phyloP scores from a whole-genome alignment of 495 filamentous ascomycete species.

The Viridothelium virens region DNA sequence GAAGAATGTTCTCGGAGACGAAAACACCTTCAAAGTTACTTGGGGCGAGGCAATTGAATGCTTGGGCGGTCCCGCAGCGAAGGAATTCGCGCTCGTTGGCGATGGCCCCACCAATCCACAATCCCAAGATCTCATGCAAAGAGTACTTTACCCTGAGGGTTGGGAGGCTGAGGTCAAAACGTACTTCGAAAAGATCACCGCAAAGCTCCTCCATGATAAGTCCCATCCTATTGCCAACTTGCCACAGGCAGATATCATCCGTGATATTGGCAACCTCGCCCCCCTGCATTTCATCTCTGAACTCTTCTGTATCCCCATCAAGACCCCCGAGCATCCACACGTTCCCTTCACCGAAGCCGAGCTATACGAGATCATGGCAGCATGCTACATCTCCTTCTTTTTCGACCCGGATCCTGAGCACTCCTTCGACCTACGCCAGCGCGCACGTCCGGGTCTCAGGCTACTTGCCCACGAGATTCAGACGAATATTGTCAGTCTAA shows the following conservation, averaged over 20 bases:
- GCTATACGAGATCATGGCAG: constrained; percentile 51
- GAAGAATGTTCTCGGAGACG: constrained; percentile 42
- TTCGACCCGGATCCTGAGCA: constrained; percentile 58
- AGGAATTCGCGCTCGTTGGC: constrained; percentile 50
- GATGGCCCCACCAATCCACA: constrained; percentile 42
- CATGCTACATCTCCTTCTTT: constrained; percentile 56
- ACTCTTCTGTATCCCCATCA: constrained; percentile 57
- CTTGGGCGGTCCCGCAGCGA: constrained; percentile 39
- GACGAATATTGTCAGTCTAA: constrained; percentile 31
- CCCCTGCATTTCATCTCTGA: constrained; percentile 53
- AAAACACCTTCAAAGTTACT: constrained; percentile 48
- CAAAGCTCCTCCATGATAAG: constrained; percentile 44
- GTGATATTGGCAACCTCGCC: constrained; percentile 54
- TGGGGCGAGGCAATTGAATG: constrained; percentile 50
- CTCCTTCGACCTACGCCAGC: constrained; percentile 53
- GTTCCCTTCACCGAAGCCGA: constrained; percentile 52
- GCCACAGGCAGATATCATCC: constrained; percentile 57
- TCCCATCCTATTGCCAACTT: constrained; percentile 45
- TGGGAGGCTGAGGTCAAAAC: constrained; percentile 45
- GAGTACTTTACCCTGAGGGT: constrained; percentile 43
- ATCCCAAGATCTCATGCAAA: constrained; percentile 43
- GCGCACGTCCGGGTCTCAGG: constrained; percentile 31
- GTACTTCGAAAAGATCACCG: constrained; percentile 48
- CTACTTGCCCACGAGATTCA: constrained; percentile 25
- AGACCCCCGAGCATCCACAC: constrained; percentile 50